phyloP scores from a whole-genome alignment of 768 basidiomycete species.

The Auricularia sp. region DNA sequence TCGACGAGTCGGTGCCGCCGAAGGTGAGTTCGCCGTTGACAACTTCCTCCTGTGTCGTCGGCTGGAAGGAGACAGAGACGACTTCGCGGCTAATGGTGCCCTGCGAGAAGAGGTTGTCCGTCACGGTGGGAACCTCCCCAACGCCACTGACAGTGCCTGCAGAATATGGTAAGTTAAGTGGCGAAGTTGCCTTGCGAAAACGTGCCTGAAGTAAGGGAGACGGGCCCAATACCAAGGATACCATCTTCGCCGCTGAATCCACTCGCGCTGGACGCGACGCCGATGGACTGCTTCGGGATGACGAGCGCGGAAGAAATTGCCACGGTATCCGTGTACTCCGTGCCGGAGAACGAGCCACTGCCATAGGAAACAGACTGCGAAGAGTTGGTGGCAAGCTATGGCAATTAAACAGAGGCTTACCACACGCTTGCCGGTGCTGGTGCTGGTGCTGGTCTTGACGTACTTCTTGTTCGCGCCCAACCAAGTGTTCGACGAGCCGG shows the following conservation, averaged over 20 bases:
- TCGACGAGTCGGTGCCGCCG: conserved; percentile 38
- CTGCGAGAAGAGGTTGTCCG: conserved; percentile 43
- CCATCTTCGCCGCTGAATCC: conserved; percentile 44
- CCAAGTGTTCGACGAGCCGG: conserved; percentile 45
- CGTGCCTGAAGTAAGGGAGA: no score
- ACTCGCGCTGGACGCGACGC: conserved; percentile 36
- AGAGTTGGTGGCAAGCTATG: conserved; percentile 29
- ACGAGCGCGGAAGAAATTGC: conserved; percentile 22
- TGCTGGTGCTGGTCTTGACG: conserved; percentile 35
- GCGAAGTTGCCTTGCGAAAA: neutral
- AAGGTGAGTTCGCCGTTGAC: conserved; percentile 48
- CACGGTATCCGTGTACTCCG: conserved; percentile 11
- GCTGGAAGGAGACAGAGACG: conserved; percentile 44
- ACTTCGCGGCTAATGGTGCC: conserved; percentile 34
- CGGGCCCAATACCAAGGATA: no score
- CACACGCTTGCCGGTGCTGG: conserved; percentile 27
- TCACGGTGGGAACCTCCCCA: conserved; percentile 40
- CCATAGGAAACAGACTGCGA: conserved; percentile 16
- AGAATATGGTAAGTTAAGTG: neutral
- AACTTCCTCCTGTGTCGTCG: conserved; percentile 25
- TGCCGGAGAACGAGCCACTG: conserved; percentile 6
- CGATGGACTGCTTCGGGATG: conserved; percentile 38
- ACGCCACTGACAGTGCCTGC: conserved; percentile 17
- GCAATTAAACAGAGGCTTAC: conserved; percentile 22
- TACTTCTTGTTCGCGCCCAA: conserved; percentile 41